Conservation (phyloP, 768 basidiomycete species). For the Cystofilobasidium ferigula region DNA sequence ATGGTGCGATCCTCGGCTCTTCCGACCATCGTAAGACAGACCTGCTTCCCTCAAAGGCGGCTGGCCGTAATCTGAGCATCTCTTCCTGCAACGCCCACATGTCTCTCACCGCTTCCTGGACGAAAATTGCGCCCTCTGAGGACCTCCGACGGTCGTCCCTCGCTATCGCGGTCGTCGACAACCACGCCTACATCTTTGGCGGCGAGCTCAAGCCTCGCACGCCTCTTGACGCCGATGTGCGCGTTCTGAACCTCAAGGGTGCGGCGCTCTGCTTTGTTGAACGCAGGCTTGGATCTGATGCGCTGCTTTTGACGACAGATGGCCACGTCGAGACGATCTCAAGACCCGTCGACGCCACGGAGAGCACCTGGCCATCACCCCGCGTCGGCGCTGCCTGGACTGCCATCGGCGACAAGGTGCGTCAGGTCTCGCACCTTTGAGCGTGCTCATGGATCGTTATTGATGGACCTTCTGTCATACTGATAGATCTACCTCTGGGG, state of each 20-base stretch:
- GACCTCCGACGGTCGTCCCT: slow-evolving; percentile 42
- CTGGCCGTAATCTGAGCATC: too few relatives aligned
- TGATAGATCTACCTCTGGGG: slow-evolving; percentile 43
- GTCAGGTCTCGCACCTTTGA: slow-evolving; percentile 3
- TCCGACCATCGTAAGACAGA: too few relatives aligned
- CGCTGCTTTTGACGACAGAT: neutral
- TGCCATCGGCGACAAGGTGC: slow-evolving; percentile 12
- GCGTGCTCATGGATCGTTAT: neutral
- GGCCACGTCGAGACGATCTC: slow-evolving; percentile 11
- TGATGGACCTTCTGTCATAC: neutral
- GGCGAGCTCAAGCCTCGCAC: slow-evolving; percentile 44
- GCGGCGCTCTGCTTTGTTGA: neutral
- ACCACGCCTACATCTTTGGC: slow-evolving; percentile 40
- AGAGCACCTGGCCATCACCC: slow-evolving; percentile 27
- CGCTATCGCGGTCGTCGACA: slow-evolving; percentile 36
- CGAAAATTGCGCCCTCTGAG: slow-evolving; percentile 7
- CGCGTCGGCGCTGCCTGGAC: slow-evolving; percentile 33
- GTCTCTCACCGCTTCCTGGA: slow-evolving; percentile 12
- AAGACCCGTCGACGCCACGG: neutral
- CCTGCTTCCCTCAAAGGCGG: too few relatives aligned
- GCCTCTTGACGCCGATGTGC: slow-evolving; percentile 39
- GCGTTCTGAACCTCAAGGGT: slow-evolving; percentile 28
- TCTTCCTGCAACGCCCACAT: too few relatives aligned
- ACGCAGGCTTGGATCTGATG: neutral
- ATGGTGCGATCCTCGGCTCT: too few relatives aligned